phyloP scores from a whole-genome alignment of 2,329 filamentous ascomycete genomes.

The Eutypa lata region DNA sequence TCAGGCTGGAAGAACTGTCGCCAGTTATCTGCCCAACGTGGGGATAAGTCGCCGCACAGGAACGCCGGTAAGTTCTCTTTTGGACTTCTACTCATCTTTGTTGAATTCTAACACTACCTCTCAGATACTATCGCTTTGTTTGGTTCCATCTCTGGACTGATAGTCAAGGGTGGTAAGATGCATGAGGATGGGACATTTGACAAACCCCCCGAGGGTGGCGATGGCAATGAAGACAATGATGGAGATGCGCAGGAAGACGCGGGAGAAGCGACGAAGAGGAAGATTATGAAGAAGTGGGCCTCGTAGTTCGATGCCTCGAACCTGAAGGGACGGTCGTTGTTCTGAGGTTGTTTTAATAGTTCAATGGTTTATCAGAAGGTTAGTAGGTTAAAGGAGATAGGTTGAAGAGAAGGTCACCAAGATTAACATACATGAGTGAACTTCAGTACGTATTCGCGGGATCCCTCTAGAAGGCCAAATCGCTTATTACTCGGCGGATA shows the following conservation, averaged over 20 bases:
- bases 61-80: background rate
- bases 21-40: background rate
- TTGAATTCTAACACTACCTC: background rate
- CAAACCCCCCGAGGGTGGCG: background rate
- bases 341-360: background rate
- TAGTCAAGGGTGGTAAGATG: background rate
- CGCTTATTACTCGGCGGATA: constrained; percentile 5
- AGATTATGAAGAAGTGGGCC: background rate
- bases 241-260: background rate
- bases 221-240: background rate
- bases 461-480: background rate
- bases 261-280: background rate
- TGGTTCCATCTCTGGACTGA: background rate
- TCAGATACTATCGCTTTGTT: background rate
- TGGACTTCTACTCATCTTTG: background rate
- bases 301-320: background rate
- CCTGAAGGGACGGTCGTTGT: background rate
- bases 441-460: constrained; percentile 1
- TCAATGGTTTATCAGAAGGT: background rate
- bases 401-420: background rate
- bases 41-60: background rate
- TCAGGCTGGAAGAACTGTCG: background rate
- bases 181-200: background rate
- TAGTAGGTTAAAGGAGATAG: background rate
- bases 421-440: background rate